Evolutionary conservation across 208 protist species (phyloP).

Genomic region (Acanthamoeba royreba): DNA sequence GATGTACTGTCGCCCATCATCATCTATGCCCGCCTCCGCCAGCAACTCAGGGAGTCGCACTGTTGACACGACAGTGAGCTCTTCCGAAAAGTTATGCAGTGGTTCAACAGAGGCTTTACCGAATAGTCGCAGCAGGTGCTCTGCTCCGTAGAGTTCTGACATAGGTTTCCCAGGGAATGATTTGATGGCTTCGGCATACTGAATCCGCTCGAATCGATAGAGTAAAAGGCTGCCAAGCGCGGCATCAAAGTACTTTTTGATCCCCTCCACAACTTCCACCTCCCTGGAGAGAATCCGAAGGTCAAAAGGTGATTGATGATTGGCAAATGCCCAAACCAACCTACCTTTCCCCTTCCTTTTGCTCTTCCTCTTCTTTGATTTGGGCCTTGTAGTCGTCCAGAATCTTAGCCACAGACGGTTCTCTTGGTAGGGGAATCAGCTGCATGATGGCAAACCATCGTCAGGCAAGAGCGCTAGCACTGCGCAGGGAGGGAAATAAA

Average conservation of each 20-base stretch:
- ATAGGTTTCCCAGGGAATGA: neutral
- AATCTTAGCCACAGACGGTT: neutral
- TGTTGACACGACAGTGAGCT: neutral
- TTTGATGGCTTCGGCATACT: slow-evolving; percentile 36
- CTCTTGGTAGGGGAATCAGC: slow-evolving; percentile 14
- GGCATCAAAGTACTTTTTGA: slow-evolving; percentile 10
- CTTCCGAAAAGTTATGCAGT: neutral
- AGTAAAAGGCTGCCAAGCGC: slow-evolving; percentile 21
- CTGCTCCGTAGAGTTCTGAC: slow-evolving; percentile 7
- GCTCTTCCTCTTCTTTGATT: neutral
- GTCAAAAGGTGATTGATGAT: neutral
- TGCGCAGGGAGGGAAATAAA: neutral
- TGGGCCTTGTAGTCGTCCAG: neutral
- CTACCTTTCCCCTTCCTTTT: neutral
- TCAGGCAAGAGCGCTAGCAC: neutral
- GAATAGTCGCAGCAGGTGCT: slow-evolving; percentile 26
- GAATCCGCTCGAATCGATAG: slow-evolving; percentile 47
- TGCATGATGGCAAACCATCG: neutral
- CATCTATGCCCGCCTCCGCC: neutral
- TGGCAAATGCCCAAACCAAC: neutral
- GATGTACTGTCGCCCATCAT: neutral
- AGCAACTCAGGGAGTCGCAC: neutral
- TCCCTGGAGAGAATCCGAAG: neutral
- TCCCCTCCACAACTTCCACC: slow-evolving; percentile 17
- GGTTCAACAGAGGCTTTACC: neutral